Base-by-base conservation (phyloP, 192 early-diverging fungal genomes). In the Coemansia sp. region DNA sequence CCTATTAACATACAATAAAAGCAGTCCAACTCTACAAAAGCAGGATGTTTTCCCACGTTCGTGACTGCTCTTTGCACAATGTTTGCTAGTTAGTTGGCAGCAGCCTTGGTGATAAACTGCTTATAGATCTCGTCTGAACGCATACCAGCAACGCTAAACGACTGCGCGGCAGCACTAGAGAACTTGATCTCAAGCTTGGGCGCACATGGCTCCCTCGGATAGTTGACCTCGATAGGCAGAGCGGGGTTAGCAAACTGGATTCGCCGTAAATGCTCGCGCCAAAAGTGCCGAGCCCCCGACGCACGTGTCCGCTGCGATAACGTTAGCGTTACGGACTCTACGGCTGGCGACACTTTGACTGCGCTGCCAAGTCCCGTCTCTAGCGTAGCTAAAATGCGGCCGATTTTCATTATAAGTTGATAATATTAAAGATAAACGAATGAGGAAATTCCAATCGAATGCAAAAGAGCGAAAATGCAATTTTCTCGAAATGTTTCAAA, bases 221-320 rank as follows among this genome's bases (percentile, higher is more conserved):
- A 78, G 64, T 75, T 75, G 29, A 84, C 81, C 10, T 57, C 62
- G 38, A 84, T 84, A 14, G 67, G 69, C 65, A 84, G 71, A 9
- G 14, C 41, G 3, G 81, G 81, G 58, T 84, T 84, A n/a, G 76
- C 81, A 31, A 67, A 84, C 74, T 84, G 81, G 42, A 84, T 51
- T 53, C 70, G 76, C 60, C 76, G 81, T 67, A 84, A 57, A 59
- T 84, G 63, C 67, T 78, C 73, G 44, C 73, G 75, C 81, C 81
- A 84, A 66, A 84, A 84, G 66, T 84, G 81, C 0, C 81, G 66
- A 17, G 81, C 81, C 11, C 81, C 81, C 32, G 73, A 68, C 0
- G 81, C 76, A 12, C 76, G 72, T 37, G 81, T 84, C 19, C 76
- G 69, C 67, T 84, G 81, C 67, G 81, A 84, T 60, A 84, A 62